Conservation (phyloP, 805 yeast species). For the Saturnispora quitensis region DNA sequence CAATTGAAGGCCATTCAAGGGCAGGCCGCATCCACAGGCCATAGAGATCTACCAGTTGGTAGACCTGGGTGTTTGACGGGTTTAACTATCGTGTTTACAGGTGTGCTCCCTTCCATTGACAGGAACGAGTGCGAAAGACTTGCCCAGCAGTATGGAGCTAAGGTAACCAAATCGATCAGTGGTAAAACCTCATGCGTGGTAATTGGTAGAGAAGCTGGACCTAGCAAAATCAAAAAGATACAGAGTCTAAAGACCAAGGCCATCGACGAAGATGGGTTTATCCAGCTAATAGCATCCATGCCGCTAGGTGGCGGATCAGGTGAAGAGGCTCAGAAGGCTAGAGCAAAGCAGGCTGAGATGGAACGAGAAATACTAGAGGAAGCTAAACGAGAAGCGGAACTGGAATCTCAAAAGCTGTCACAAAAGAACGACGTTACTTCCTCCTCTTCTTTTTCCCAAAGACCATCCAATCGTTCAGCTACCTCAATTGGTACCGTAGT, state of each 20-base stretch:
- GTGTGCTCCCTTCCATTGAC: slow-evolving; percentile 70
- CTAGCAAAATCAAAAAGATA: slow-evolving; percentile 81
- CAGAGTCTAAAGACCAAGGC: slow-evolving; percentile 67
- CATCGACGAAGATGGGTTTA: slow-evolving; percentile 78
- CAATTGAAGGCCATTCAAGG: slow-evolving; percentile 44
- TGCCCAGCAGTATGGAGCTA: slow-evolving; percentile 85
- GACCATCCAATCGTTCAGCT: neutral
- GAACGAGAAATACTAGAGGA: slow-evolving; percentile 44
- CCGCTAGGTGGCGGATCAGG: slow-evolving; percentile 90
- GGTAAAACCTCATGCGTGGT: slow-evolving; percentile 84
- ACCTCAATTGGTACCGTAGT: neutral
- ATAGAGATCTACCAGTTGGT: slow-evolving; percentile 56
- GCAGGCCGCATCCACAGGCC: slow-evolving; percentile 21
- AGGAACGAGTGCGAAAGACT: slow-evolving; percentile 66
- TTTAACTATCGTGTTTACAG: slow-evolving; percentile 87
- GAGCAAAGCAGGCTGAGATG: slow-evolving; percentile 59
- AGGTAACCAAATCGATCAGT: slow-evolving; percentile 77
- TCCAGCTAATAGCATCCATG: slow-evolving; percentile 63
- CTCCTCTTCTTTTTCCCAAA: neutral
- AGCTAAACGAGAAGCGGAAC: slow-evolving; percentile 29
- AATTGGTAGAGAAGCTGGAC: slow-evolving; percentile 93
- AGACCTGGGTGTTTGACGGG: slow-evolving; percentile 82
- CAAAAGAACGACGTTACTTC: slow-evolving; percentile 13
- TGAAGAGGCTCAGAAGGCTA: slow-evolving; percentile 65
- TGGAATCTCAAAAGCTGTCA: slow-evolving; percentile 19